phyloP scores from a whole-genome alignment of 225 moss, liverwort and hornwort species.

The Climacium dendroides region DNA sequence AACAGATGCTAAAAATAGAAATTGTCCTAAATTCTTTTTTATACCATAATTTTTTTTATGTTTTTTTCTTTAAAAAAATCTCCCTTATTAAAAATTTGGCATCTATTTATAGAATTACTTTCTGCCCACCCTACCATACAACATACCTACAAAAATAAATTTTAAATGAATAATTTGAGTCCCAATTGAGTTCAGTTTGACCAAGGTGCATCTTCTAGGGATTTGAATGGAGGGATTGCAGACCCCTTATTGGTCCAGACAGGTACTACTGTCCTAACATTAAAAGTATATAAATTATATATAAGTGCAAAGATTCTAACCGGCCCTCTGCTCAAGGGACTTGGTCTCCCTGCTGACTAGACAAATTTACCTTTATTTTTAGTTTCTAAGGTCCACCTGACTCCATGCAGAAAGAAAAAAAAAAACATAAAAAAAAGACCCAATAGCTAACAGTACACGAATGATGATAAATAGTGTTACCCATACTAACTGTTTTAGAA shows the following conservation, averaged over 20 bases:
- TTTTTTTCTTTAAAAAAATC: too few species aligned
- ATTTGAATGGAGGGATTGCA: background rate
- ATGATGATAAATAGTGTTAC: too few species aligned
- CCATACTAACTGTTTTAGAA: too few species aligned
- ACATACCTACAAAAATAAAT: too few species aligned
- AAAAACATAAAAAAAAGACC: background rate
- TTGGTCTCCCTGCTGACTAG: background rate
- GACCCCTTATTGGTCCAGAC: background rate
- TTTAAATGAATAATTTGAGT: background rate
- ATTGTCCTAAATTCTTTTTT: background rate
- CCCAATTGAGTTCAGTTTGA: background rate
- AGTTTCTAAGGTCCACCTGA: background rate
- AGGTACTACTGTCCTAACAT: background rate
- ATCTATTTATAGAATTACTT: too few species aligned
- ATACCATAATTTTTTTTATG: too few species aligned
- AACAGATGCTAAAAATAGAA: background rate
- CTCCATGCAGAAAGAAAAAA: too few species aligned
- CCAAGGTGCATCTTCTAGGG: too few species aligned
- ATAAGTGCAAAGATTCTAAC: background rate
- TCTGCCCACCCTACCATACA: background rate
- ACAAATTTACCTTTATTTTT: background rate
- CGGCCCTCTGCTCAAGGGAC: background rate
- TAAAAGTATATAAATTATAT: background rate
- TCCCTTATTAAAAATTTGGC: too few species aligned
- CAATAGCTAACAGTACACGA: background rate